Evolutionary conservation across 2,329 filamentous ascomycete species (phyloP).

Genomic region (Fusarium sp.): DNA sequence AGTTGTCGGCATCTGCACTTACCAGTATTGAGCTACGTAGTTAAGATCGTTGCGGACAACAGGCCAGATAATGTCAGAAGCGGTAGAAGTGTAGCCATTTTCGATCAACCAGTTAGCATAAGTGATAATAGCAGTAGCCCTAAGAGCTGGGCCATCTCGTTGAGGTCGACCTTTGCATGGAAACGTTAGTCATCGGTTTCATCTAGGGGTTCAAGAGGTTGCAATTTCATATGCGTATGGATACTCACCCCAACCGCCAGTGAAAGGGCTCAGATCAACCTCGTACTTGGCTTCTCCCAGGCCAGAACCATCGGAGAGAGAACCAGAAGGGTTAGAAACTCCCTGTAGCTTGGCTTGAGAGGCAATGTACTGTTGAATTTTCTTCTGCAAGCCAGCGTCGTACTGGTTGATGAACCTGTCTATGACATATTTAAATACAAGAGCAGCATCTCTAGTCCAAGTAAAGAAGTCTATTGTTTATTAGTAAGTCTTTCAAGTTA

Average conservation of each 20-base stretch:
- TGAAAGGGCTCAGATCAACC: conserved; percentile 71
- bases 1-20: conserved; percentile 7
- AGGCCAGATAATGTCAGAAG: conserved; percentile 72
- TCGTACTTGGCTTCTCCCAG: conserved; percentile 81
- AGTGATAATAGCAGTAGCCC: conserved; percentile 77
- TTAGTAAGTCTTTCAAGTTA: conserved; percentile 8
- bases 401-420: conserved; percentile 72
- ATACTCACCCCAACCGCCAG: conserved; percentile 70
- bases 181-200: conserved; percentile 14
- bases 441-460: conserved; percentile 80
- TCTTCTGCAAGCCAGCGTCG: conserved; percentile 65
- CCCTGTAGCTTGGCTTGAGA: conserved; percentile 74
- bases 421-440: conserved; percentile 75
- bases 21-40: conserved; percentile 80
- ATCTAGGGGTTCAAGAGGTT: not conserved
- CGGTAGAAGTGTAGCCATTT: conserved; percentile 71
- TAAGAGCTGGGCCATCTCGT: conserved; percentile 80
- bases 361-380: conserved; percentile 75
- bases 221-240: not conserved
- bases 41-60: conserved; percentile 79
- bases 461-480: conserved; percentile 74
- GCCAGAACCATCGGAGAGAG: conserved; percentile 61
- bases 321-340: conserved; percentile 76
- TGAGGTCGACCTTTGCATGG: conserved; percentile 71
- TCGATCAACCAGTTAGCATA: conserved; percentile 78